phyloP scores from a whole-genome alignment of 2,329 filamentous ascomycete genomes.

The Fusarium secorum region DNA sequence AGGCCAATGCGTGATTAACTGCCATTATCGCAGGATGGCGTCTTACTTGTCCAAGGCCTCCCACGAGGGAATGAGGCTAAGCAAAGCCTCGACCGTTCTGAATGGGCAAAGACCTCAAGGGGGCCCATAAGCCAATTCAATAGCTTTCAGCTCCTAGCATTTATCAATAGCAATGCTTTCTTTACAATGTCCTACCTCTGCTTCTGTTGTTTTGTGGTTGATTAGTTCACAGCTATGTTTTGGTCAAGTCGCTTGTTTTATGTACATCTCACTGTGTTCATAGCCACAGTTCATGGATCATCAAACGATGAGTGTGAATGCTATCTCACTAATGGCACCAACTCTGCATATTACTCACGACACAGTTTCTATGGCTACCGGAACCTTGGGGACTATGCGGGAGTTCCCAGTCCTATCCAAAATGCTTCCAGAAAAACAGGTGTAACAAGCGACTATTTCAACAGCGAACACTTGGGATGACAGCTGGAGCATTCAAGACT shows the following conservation, averaged over 20 bases:
- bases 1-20: no score
- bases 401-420: conserved; percentile 45
- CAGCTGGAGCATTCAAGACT: conserved; percentile 51
- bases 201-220: neutral
- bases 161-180: neutral
- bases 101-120: conserved; percentile 5
- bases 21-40: neutral
- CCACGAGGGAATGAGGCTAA: conserved; percentile 27
- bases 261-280: conserved; percentile 13
- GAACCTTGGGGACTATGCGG: conserved; percentile 50
- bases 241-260: neutral
- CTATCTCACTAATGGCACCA: conserved; percentile 57
- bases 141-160: neutral
- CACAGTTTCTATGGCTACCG: conserved; percentile 62
- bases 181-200: neutral
- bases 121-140: neutral
- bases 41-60: conserved; percentile 20
- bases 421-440: conserved; percentile 41
- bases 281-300: neutral
- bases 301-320: conserved; percentile 53
- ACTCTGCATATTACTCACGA: conserved; percentile 52
- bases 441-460: conserved; percentile 52
- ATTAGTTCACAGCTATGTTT: conserved; percentile 6
- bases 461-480: conserved; percentile 46
- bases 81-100: conserved; percentile 23